phyloP scores from a whole-genome alignment of 345 rosid genomes.

The Gossypium mustelinum region DNA sequence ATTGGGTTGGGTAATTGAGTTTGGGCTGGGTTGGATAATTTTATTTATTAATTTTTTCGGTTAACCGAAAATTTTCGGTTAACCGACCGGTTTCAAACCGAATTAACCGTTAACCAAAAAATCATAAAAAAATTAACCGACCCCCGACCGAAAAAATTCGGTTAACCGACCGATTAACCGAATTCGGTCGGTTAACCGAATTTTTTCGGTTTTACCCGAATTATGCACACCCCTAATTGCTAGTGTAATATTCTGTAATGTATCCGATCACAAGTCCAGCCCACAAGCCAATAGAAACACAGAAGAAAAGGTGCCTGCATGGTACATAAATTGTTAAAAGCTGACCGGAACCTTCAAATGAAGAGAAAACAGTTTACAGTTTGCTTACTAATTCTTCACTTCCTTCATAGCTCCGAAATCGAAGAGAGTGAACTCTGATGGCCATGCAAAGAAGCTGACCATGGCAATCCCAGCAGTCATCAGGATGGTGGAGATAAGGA shows the following conservation, averaged over 20 bases:
- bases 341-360: neutral
- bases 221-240: constrained; percentile 18
- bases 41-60: too few species aligned
- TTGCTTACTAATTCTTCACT: constrained; percentile 52
- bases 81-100: too few species aligned
- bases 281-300: constrained; percentile 60
- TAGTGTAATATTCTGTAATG: constrained; percentile 56
- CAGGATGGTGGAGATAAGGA: constrained; percentile 54
- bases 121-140: too few species aligned
- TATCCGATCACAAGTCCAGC: constrained; percentile 67
- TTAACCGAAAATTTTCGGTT: too few species aligned
- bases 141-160: too few species aligned
- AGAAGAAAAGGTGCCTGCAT: constrained; percentile 62
- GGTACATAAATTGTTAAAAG: neutral
- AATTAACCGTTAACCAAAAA: too few species aligned
- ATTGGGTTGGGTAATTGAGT: too few species aligned
- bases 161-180: too few species aligned
- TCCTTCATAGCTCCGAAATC: constrained; percentile 48
- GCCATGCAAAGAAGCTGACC: constrained; percentile 46
- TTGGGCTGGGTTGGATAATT: too few species aligned
- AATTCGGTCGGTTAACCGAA: too few species aligned
- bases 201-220: too few species aligned
- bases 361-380: neutral
- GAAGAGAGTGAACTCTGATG: constrained; percentile 58
- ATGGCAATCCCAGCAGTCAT: constrained; percentile 65